A percentile compares a stretch with the other conserved stretches of the same genome.
Evolutionary conservation across 2,329 filamentous ascomycete species (phyloP).

Genomic region (Penicillium sp.): DNA sequence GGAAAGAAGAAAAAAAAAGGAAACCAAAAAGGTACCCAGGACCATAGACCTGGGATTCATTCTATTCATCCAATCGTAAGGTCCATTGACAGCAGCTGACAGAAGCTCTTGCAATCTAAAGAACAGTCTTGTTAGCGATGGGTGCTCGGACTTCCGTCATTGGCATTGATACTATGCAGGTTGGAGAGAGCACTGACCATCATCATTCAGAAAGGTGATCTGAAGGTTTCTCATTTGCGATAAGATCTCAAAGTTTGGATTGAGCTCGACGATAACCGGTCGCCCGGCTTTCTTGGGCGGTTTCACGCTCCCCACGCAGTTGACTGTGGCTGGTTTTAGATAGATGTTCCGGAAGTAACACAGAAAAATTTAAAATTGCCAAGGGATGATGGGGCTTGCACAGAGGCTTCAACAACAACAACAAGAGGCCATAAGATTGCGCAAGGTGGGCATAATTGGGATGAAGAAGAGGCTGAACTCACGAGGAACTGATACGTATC

Average conservation of each 20-base stretch:
- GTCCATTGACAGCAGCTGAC: constrained; percentile 38
- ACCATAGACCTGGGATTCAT: constrained; percentile 1
- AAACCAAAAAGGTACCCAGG: constrained; percentile 11
- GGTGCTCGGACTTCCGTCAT: not conserved
- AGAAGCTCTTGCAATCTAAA: constrained; percentile 41
- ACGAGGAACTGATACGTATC: constrained; percentile 51
- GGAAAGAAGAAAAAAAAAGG: not conserved
- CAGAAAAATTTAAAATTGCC: constrained; percentile 3
- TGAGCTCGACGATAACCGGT: constrained; percentile 45
- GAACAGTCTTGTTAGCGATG: constrained; percentile 19
- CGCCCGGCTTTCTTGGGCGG: constrained; percentile 47
- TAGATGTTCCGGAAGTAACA: not conserved
- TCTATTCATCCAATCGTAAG: constrained; percentile 33
- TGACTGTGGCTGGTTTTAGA: constrained; percentile 37
- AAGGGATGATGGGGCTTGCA: not conserved
- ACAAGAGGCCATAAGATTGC: not conserved
- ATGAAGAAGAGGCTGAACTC: constrained; percentile 15
- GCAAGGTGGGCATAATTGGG: not conserved
- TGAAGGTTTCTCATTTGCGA: constrained; percentile 47
- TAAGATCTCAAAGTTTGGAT: constrained; percentile 51
- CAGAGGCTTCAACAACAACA: not conserved
- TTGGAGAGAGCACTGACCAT: constrained; percentile 37
- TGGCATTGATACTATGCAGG: not conserved
- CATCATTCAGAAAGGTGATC: constrained; percentile 48
- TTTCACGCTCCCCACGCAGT: constrained; percentile 47